Conservation (phyloP, 768 basidiomycete species). For the Termitomyces bulborhizus region DNA sequence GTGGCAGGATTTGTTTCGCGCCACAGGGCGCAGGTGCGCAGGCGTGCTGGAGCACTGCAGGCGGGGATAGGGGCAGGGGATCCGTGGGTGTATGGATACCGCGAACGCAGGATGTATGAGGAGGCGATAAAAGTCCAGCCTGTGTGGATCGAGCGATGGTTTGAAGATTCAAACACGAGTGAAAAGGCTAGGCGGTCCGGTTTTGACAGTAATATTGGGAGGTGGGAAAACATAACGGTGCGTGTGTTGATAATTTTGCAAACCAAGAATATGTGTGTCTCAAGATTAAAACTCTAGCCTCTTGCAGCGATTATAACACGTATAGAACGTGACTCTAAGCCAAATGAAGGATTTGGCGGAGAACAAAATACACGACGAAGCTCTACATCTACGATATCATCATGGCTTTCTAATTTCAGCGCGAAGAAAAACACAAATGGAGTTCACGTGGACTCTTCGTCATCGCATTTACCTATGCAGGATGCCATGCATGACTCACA, state of each 20-base stretch:
- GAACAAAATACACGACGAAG: not conserved
- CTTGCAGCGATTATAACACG: constrained; percentile 2
- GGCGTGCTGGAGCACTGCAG: constrained; percentile 12
- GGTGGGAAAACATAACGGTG: constrained; percentile 12
- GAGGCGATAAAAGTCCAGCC: constrained; percentile 7
- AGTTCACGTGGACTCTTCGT: not conserved
- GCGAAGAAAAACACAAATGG: not conserved
- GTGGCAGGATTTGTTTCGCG: constrained; percentile 45
- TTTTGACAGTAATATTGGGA: not conserved
- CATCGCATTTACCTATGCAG: not conserved
- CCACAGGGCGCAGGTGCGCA: constrained; percentile 26
- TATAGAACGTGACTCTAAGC: not conserved
- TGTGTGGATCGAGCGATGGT: constrained; percentile 12
- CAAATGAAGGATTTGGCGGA: not conserved
- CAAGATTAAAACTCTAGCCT: constrained; percentile 6
- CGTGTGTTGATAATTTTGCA: not conserved
- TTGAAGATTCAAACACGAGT: constrained; percentile 5
- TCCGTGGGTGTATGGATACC: constrained; percentile 14
- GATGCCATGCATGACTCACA: constrained; percentile 17
- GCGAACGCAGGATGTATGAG: not conserved
- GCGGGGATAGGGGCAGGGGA: constrained; percentile 7
- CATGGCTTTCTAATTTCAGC: constrained; percentile 6
- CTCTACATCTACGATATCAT: constrained; percentile 7
- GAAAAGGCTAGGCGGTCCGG: not conserved
- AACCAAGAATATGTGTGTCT: not conserved